Evolutionary conservation across 768 basidiomycete genomes (phyloP).

Genomic region (Leccinum longicurvipes): DNA sequence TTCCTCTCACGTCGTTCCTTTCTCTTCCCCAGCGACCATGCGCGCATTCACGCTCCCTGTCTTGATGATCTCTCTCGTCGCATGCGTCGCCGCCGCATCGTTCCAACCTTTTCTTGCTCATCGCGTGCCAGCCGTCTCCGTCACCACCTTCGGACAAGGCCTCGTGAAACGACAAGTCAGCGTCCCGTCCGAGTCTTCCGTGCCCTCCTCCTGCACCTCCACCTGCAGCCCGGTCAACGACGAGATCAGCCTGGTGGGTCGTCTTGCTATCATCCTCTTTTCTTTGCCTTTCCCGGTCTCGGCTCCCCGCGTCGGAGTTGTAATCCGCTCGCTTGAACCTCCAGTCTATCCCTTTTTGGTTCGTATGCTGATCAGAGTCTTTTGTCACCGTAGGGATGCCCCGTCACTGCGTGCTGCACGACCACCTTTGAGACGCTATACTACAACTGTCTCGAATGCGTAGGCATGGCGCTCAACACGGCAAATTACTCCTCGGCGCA

Average conservation of each 20-base stretch:
- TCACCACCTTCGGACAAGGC: background rate
- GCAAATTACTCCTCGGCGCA: slow-evolving; percentile 32
- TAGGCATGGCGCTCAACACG: slow-evolving; percentile 26
- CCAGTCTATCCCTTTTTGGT: background rate
- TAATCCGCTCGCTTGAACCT: background rate
- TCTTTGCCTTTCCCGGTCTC: background rate
- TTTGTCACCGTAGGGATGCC: slow-evolving; percentile 23
- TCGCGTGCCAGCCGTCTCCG: background rate
- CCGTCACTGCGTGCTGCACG: slow-evolving; percentile 37
- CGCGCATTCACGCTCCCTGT: background rate
- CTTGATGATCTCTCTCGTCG: slow-evolving; percentile 2
- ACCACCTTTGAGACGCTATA: slow-evolving; percentile 36
- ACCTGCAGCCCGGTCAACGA: slow-evolving; percentile 21
- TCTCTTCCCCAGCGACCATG: slow-evolving; percentile 13
- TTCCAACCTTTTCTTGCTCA: slow-evolving; percentile 1
- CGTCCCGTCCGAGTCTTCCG: slow-evolving; percentile 4
- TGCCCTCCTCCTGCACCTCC: slow-evolving; percentile 25
- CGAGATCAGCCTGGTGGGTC: slow-evolving; percentile 24
- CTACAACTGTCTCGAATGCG: slow-evolving; percentile 42
- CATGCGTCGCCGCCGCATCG: slow-evolving; percentile 1
- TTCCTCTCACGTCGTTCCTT: slow-evolving; percentile 3
- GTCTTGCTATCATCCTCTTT: background rate
- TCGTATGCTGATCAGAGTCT: background rate
- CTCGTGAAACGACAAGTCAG: slow-evolving; percentile 18
- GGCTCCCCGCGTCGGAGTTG: slow-evolving; percentile 2